Conservation (phyloP, 306 rosid species). For the Trifolium fragiferum region DNA sequence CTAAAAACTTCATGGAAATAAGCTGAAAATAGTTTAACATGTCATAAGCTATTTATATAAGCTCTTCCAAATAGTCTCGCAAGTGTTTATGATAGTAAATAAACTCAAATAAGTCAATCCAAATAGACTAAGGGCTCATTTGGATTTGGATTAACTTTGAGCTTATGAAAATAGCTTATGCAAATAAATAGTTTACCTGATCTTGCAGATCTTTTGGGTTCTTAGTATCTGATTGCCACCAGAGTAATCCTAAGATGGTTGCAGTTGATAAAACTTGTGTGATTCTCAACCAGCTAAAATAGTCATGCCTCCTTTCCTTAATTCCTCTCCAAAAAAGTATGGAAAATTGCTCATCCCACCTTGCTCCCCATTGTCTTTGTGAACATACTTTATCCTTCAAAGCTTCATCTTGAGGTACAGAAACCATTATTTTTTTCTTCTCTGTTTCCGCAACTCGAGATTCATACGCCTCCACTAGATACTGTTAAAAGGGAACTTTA, state of each 20-base stretch:
- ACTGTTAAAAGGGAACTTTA: slow-evolving; percentile 51
- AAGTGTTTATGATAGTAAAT: too few species aligned
- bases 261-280: slow-evolving; percentile 97
- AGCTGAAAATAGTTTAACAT: too few species aligned
- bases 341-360: slow-evolving; percentile 83
- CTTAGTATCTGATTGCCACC: slow-evolving; percentile 88
- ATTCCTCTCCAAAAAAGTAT: slow-evolving; percentile 84
- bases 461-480: slow-evolving; percentile 88
- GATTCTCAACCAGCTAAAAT: slow-evolving; percentile 93
- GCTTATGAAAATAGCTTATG: too few species aligned
- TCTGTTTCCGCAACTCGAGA: slow-evolving; percentile 74
- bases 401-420: slow-evolving; percentile 69
- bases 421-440: slow-evolving; percentile 69
- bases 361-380: slow-evolving; percentile 81
- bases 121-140: too few species aligned
- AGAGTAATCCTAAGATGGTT: slow-evolving; percentile 88
- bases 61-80: too few species aligned
- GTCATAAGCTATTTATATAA: too few species aligned
- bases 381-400: slow-evolving; percentile 59
- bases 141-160: too few species aligned
- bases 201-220: slow-evolving; percentile 75
- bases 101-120: too few species aligned
- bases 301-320: slow-evolving; percentile 85
- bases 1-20: too few species aligned
- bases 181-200: slow-evolving; percentile 75